These are phyloP conservation scores for Astrephomene gubernaculifera DNA, from an alignment of 139 green algal species.

Conservation along the genomic window DNA sequence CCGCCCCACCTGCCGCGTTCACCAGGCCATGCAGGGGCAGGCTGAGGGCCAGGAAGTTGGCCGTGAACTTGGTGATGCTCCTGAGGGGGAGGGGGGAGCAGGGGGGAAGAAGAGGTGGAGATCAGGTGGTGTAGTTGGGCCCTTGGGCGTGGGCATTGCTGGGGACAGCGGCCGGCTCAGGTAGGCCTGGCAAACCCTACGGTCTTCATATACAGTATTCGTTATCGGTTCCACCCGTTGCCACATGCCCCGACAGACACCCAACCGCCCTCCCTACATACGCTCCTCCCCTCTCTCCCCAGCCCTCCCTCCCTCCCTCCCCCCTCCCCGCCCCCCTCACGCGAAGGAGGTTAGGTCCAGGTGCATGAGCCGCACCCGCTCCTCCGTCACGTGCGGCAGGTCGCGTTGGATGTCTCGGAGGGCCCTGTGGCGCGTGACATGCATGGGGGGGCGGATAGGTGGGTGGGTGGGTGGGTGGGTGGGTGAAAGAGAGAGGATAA, in stretches of 20 bases:
- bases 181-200: no score
- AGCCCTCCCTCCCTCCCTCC: not conserved
- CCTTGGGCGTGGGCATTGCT: no score
- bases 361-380: slow-evolving; percentile 9
- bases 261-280: no score
- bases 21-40: slow-evolving; percentile 34
- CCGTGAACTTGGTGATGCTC: slow-evolving; percentile 28
- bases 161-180: no score
- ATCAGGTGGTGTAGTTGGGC: no score
- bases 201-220: no score
- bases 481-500: not conserved
- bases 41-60: not conserved
- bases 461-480: not conserved
- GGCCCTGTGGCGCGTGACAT: not conserved
- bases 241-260: no score
- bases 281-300: no score
- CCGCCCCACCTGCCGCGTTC: slow-evolving; percentile 12
- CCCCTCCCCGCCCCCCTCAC: slow-evolving; percentile 7
- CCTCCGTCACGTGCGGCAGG: slow-evolving; percentile 1
- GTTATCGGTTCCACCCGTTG: no score
- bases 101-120: not conserved
- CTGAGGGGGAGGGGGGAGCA: not conserved
- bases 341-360: slow-evolving; percentile 25
- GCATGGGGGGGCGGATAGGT: not conserved
- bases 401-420: slow-evolving; percentile 36